phyloP scores from a whole-genome alignment of 2,329 filamentous ascomycete genomes.

The Grosmannia serpens region DNA sequence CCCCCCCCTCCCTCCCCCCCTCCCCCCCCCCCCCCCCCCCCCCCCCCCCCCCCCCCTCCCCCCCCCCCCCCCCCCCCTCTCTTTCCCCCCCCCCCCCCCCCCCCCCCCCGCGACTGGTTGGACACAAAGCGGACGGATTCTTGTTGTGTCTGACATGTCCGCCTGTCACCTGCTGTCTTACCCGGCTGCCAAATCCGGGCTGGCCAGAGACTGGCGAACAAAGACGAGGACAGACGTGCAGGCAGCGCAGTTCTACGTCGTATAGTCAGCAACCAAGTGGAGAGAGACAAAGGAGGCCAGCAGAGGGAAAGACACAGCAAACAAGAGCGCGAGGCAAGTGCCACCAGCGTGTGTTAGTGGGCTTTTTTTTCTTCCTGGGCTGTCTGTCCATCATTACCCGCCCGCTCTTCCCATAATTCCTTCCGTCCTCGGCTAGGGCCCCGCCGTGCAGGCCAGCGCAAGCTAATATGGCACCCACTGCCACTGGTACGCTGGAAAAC shows the following conservation, averaged over 20 bases:
- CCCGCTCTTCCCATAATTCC: slow-evolving; percentile 8
- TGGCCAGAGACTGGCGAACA: background rate
- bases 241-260: background rate
- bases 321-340: background rate
- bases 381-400: slow-evolving; percentile 9
- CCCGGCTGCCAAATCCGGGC: background rate
- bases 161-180: slow-evolving; percentile 1
- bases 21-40: too few species aligned
- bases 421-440: slow-evolving; percentile 12
- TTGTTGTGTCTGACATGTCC: background rate
- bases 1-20: too few species aligned
- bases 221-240: slow-evolving; percentile 1
- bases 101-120: background rate
- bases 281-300: slow-evolving; percentile 4
- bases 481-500: background rate
- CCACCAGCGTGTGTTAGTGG: background rate
- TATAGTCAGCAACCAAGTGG: slow-evolving; percentile 11
- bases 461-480: background rate
- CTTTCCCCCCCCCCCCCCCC: too few species aligned
- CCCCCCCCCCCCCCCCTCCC: too few species aligned
- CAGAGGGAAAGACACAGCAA: background rate
- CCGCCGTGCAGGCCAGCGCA: slow-evolving; percentile 2
- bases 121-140: background rate
- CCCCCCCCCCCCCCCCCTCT: too few species aligned
- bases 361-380: background rate